Evolutionary conservation across 139 green algal species (phyloP).

Genomic region (Zygnema circumcarinatum): DNA sequence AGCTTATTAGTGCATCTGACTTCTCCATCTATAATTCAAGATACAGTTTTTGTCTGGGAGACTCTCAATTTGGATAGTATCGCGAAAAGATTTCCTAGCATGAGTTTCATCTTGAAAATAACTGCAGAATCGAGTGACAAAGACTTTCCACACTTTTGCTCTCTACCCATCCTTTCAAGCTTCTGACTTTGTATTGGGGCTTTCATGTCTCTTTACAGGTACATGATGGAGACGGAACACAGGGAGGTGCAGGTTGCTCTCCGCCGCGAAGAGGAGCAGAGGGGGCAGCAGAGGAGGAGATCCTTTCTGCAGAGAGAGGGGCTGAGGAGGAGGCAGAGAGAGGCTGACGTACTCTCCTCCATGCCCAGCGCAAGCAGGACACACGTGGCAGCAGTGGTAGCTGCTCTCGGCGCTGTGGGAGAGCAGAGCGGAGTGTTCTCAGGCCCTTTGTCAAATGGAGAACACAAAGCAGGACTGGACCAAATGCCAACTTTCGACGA

Average conservation of each 20-base stretch:
- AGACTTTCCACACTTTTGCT: too few species aligned
- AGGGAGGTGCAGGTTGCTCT: not conserved
- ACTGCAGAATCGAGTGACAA: too few species aligned
- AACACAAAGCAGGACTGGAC: not conserved
- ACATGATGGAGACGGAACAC: not conserved
- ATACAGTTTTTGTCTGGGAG: too few species aligned
- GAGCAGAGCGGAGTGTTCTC: not conserved
- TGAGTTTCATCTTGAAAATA: too few species aligned
- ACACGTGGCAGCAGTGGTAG: not conserved
- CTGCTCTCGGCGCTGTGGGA: not conserved
- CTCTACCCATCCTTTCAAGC: too few species aligned
- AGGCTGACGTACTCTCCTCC: not conserved
- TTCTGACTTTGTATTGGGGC: too few species aligned
- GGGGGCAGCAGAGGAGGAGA: not conserved
- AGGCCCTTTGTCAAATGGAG: not conserved
- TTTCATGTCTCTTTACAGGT: slow-evolving; percentile 20
- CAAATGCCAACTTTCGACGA: not conserved
- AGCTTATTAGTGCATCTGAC: too few species aligned
- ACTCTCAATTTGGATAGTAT: too few species aligned
- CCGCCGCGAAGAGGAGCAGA: not conserved
- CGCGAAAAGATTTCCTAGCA: too few species aligned
- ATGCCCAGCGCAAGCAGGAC: not conserved
- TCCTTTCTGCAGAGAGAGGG: not conserved
- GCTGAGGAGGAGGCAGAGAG: not conserved
- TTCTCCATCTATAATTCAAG: too few species aligned